Evolutionary conservation across 371 early-diverging fungal species (phyloP).

Genomic region (Apophysomyces trapeziformis): DNA sequence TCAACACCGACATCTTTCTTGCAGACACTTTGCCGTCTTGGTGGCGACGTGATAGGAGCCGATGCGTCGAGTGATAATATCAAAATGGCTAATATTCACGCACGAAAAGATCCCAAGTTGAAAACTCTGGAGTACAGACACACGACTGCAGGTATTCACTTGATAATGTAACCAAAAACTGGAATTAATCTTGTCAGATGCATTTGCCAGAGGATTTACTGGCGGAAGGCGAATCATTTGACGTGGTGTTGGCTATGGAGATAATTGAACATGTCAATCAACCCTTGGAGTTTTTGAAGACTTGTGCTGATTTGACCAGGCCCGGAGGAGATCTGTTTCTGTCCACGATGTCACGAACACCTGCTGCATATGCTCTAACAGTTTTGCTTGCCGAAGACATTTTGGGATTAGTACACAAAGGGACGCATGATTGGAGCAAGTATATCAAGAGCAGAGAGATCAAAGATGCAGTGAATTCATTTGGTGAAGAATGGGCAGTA

Average conservation of each 20-base stretch:
- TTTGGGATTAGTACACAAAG: slow-evolving; percentile 77
- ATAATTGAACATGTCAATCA: slow-evolving; percentile 93
- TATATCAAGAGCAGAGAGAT: slow-evolving; percentile 63
- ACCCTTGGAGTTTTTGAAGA: slow-evolving; percentile 70
- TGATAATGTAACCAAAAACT: slow-evolving; percentile 5
- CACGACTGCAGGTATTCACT: slow-evolving; percentile 66
- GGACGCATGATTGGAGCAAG: slow-evolving; percentile 89
- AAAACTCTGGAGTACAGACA: slow-evolving; percentile 65
- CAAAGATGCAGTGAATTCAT: slow-evolving; percentile 26
- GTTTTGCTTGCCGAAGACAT: slow-evolving; percentile 87
- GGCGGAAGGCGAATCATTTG: slow-evolving; percentile 66
- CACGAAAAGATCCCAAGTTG: slow-evolving; percentile 66
- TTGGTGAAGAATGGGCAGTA: slow-evolving; percentile 49
- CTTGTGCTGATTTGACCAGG: slow-evolving; percentile 64
- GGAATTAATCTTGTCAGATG: not conserved
- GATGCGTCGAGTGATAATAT: slow-evolving; percentile 90
- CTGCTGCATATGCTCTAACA: slow-evolving; percentile 75
- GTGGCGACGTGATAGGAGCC: slow-evolving; percentile 79
- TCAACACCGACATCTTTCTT: not conserved
- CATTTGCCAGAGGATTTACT: slow-evolving; percentile 59
- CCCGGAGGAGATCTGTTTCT: slow-evolving; percentile 80
- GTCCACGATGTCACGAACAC: slow-evolving; percentile 93
- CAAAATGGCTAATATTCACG: slow-evolving; percentile 79
- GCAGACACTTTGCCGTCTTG: slow-evolving; percentile 79
- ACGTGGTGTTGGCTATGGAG: slow-evolving; percentile 87